Conservation (phyloP, 139 green algal species). For the Micromonas pusilla region DNA sequence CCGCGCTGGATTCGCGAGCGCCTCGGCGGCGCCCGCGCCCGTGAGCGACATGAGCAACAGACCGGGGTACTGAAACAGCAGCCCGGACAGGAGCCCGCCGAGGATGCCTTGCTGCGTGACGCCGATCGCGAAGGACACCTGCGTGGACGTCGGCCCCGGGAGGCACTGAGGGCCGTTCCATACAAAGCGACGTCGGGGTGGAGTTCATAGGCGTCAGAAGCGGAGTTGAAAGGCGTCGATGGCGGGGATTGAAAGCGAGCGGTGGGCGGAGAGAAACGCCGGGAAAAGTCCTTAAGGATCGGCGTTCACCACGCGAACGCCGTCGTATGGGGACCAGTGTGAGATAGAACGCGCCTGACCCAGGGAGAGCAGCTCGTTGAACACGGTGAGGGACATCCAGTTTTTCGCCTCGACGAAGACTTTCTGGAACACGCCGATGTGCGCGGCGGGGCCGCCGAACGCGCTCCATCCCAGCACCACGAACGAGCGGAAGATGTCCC, state of each 20-base stretch:
- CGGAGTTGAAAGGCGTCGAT: too few species aligned
- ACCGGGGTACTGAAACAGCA: conserved; percentile 83
- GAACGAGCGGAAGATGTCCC: conserved; percentile 59
- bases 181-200: too few species aligned
- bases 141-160: conserved; percentile 81
- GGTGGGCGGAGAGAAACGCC: too few species aligned
- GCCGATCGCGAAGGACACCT: conserved; percentile 69
- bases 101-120: conserved; percentile 68
- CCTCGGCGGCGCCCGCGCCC: conserved; percentile 11
- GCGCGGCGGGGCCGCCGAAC: conserved; percentile 61
- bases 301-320: too few species aligned
- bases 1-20: not conserved
- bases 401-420: conserved; percentile 54
- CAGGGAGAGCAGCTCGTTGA: conserved; percentile 82
- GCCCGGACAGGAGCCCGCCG: conserved; percentile 46
- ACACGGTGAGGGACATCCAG: conserved; percentile 70
- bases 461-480: conserved; percentile 63
- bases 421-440: conserved; percentile 72
- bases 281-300: too few species aligned
- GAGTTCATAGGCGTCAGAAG: too few species aligned
- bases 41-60: conserved; percentile 42
- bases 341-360: too few species aligned
- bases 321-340: too few species aligned
- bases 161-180: too few species aligned
- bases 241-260: too few species aligned